Evolutionary conservation across 1,284 basidiomycete genomes (phyloP).

Genomic region (Cryptococcus sp.): DNA sequence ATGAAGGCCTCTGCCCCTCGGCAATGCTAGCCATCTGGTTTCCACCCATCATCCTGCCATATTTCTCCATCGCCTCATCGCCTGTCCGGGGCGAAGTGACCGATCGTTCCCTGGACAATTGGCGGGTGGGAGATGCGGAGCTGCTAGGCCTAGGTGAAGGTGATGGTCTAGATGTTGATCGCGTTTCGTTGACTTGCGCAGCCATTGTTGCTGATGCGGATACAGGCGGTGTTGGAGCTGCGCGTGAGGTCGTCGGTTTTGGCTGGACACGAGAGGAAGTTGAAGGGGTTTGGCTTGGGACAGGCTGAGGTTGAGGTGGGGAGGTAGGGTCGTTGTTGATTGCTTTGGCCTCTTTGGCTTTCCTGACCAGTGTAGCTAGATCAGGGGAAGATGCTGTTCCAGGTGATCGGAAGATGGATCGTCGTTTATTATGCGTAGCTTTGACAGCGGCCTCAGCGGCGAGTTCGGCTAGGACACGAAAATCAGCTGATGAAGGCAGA

Average conservation of each 20-base stretch:
- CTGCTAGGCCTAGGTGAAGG: neutral
- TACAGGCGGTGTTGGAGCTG: neutral
- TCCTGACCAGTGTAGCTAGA: constrained; percentile 75
- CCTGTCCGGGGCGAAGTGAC: constrained; percentile 2
- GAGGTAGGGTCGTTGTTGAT: neutral
- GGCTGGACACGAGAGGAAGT: neutral
- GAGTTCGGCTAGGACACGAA: constrained; percentile 21
- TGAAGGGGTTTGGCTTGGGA: neutral
- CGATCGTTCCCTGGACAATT: constrained; percentile 10
- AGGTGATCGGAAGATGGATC: constrained; percentile 80
- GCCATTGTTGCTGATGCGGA: too few species aligned
- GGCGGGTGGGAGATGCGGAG: neutral
- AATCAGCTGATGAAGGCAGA: neutral
- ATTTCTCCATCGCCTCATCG: constrained; percentile 20
- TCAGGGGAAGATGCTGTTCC: constrained; percentile 87
- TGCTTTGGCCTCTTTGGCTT: constrained; percentile 65
- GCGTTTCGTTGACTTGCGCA: neutral
- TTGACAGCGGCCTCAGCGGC: constrained; percentile 25
- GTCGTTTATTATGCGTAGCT: constrained; percentile 59
- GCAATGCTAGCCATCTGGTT: constrained; percentile 35
- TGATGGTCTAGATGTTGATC: neutral
- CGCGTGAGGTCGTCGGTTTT: neutral
- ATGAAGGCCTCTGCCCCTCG: constrained; percentile 19
- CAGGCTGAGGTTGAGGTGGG: neutral
- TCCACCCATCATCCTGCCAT: constrained; percentile 14